Conservation (phyloP, 108 stramenopile genomes). For the Skeletonema potamos region DNA sequence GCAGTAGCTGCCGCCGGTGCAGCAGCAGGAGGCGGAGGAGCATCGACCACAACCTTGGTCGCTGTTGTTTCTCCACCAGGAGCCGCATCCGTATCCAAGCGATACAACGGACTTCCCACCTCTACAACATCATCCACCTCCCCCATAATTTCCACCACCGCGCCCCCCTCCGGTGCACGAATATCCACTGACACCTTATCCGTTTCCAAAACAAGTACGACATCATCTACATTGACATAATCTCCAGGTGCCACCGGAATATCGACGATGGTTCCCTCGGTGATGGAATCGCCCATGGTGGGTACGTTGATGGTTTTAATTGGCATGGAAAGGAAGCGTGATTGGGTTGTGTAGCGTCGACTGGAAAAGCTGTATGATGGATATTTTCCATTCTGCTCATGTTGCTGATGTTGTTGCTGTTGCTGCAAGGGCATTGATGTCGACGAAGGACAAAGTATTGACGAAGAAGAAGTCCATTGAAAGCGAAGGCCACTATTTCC, state of each 20-base stretch:
- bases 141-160: constrained; percentile 85
- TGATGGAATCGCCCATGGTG: constrained; percentile 96
- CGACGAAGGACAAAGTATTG: background rate
- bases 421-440: background rate
- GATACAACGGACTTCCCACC: constrained; percentile 90
- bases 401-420: too few relatives aligned
- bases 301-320: constrained; percentile 82
- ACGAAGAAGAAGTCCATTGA: background rate
- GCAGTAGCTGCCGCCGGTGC: constrained; percentile 46
- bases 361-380: background rate
- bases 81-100: constrained; percentile 85
- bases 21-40: constrained; percentile 32
- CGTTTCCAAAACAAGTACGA: constrained; percentile 93
- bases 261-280: constrained; percentile 96
- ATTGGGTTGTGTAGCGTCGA: background rate
- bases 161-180: constrained; percentile 85
- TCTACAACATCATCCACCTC: constrained; percentile 96
- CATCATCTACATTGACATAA: constrained; percentile 77
- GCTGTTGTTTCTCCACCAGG: constrained; percentile 42
- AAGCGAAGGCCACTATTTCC: background rate
- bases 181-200: constrained; percentile 97
- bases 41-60: constrained; percentile 1
- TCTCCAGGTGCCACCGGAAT: constrained; percentile 88
- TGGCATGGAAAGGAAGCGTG: constrained; percentile 44
- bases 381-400: too few relatives aligned